A percentile compares a stretch with the other conserved stretches of the same genome.
Evolutionary conservation across 1,139 yeast genomes (phyloP).

Genomic region (Komagataea norvegica): DNA sequence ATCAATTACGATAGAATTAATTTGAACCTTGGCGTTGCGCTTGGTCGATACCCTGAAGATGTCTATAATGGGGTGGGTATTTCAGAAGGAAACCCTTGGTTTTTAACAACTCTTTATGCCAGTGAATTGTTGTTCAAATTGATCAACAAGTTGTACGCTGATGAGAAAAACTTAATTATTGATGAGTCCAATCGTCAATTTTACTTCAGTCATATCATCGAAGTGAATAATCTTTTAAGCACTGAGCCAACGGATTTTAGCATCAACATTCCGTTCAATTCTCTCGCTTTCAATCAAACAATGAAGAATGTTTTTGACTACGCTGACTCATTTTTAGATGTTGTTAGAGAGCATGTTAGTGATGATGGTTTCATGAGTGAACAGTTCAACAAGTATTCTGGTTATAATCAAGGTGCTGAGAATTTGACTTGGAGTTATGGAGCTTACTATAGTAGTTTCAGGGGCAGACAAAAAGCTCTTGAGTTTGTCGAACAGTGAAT

Average conservation of each 20-base stretch:
- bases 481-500: neutral
- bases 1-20: slow-evolving; percentile 52
- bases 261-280: slow-evolving; percentile 37
- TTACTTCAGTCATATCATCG: slow-evolving; percentile 28
- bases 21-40: slow-evolving; percentile 54
- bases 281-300: slow-evolving; percentile 43
- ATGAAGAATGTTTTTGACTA: slow-evolving; percentile 45
- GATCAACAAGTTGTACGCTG: slow-evolving; percentile 31
- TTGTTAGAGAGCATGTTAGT: slow-evolving; percentile 69
- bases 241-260: slow-evolving; percentile 7
- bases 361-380: slow-evolving; percentile 79
- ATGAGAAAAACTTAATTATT: slow-evolving; percentile 33
- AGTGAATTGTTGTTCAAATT: slow-evolving; percentile 41
- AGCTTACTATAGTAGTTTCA: slow-evolving; percentile 65
- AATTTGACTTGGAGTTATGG: slow-evolving; percentile 92
- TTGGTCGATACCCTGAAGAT: slow-evolving; percentile 95
- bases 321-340: slow-evolving; percentile 74
- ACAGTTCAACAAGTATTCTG: slow-evolving; percentile 76
- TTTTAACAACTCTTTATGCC: slow-evolving; percentile 78
- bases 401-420: slow-evolving; percentile 84
- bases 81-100: slow-evolving; percentile 93
- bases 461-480: slow-evolving; percentile 49
- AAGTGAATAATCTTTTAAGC: slow-evolving; percentile 7
- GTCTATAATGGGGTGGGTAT: slow-evolving; percentile 74
- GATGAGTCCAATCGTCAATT: slow-evolving; percentile 23